phyloP scores from a whole-genome alignment of 441 rosid species.

The Aquilaria agallochum region DNA sequence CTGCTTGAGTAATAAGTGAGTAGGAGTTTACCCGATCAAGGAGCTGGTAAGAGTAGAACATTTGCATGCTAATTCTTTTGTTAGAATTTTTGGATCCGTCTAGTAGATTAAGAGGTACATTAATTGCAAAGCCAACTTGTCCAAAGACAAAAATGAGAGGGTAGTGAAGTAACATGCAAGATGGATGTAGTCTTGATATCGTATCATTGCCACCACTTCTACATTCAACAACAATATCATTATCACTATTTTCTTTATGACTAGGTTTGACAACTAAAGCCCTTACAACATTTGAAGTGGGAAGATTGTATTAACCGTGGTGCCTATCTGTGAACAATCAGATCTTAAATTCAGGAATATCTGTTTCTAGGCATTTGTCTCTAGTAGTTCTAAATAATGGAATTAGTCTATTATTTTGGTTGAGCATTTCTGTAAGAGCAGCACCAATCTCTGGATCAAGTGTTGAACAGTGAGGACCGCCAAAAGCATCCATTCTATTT shows the following conservation, averaged over 20 bases:
- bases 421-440: neutral
- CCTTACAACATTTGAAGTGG: neutral
- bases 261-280: neutral
- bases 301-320: neutral
- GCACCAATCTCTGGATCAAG: neutral
- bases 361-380: neutral
- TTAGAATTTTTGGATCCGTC: too few species aligned
- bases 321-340: neutral
- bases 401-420: neutral
- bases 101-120: neutral
- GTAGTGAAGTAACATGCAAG: neutral
- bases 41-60: neutral
- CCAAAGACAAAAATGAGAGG: neutral
- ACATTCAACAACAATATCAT: neutral
- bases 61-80: neutral
- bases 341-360: neutral
- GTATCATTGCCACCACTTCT: neutral
- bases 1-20: neutral
- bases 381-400: neutral
- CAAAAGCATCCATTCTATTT: neutral
- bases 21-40: neutral
- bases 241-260: neutral
- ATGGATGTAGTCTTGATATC: neutral
- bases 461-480: too few species aligned
- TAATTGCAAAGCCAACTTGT: neutral